Evolutionary conservation across 805 yeast species (phyloP).

Genomic region (Wickerhamomyces ciferrii): DNA sequence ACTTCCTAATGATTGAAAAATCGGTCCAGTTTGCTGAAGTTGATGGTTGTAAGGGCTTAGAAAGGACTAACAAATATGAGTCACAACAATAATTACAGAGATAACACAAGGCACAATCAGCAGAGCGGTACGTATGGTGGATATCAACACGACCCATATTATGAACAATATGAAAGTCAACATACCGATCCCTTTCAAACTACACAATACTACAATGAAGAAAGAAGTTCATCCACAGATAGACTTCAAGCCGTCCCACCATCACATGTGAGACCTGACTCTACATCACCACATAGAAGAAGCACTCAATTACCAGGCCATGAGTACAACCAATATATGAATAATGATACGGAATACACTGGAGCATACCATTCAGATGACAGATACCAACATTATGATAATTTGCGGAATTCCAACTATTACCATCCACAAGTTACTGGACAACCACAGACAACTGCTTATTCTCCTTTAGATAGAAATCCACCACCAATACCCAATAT

Average conservation of each 20-base stretch:
- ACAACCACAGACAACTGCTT: background rate
- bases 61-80: slow-evolving; percentile 4
- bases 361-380: slow-evolving; percentile 4
- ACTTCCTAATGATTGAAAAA: background rate
- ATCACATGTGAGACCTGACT: slow-evolving; percentile 8
- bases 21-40: background rate
- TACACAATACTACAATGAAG: slow-evolving; percentile 4
- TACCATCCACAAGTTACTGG: background rate
- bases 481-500: slow-evolving; percentile 4
- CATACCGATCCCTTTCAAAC: slow-evolving; percentile 8
- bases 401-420: background rate
- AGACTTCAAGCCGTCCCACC: slow-evolving; percentile 12
- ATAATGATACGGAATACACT: background rate
- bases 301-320: slow-evolving; percentile 3
- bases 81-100: background rate
- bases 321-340: background rate
- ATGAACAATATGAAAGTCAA: slow-evolving; percentile 5
- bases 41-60: slow-evolving; percentile 9
- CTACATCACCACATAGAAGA: slow-evolving; percentile 10
- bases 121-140: slow-evolving; percentile 1
- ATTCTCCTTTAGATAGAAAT: background rate
- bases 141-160: slow-evolving; percentile 3
- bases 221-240: slow-evolving; percentile 10
- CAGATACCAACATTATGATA: background rate
- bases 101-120: background rate